phyloP scores from a whole-genome alignment of 1,139 yeast species.

The Sugiyamaella neomexicana region DNA sequence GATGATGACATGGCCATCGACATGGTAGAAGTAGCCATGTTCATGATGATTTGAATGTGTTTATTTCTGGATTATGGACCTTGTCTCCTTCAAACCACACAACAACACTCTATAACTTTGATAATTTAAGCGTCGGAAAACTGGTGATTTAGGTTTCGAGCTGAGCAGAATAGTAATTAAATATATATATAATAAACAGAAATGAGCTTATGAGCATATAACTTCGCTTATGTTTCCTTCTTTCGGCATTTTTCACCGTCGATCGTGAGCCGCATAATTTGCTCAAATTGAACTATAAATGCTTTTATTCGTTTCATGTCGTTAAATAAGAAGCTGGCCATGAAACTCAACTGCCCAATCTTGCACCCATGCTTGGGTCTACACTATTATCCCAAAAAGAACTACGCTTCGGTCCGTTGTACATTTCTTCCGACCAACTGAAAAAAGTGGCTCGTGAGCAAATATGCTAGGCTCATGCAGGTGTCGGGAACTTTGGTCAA shows the following conservation, averaged over 20 bases:
- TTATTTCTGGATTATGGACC: too few species aligned
- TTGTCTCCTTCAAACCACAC: too few species aligned
- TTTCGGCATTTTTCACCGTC: slow-evolving; percentile 6
- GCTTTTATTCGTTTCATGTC: background rate
- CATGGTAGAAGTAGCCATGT: slow-evolving; percentile 5
- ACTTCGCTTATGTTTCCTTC: slow-evolving; percentile 3
- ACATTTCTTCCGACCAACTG: too few species aligned
- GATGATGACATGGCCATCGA: slow-evolving; percentile 19
- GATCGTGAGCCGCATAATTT: slow-evolving; percentile 8
- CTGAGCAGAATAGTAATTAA: background rate
- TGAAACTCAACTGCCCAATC: too few species aligned
- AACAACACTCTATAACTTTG: too few species aligned
- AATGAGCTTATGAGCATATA: slow-evolving; percentile 5
- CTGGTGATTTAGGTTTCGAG: background rate
- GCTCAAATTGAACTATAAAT: slow-evolving; percentile 2
- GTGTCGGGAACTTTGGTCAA: background rate
- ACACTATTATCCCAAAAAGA: too few species aligned
- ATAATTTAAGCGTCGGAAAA: too few species aligned
- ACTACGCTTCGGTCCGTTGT: too few species aligned
- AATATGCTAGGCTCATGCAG: background rate
- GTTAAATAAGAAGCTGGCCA: too few species aligned
- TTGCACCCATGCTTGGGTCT: too few species aligned
- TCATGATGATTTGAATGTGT: too few species aligned
- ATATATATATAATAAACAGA: background rate
- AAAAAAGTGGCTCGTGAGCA: background rate